These are phyloP conservation scores for Komagataella phaffii DNA, from an alignment of 805 yeast genomes.

Conservation along the genomic window DNA sequence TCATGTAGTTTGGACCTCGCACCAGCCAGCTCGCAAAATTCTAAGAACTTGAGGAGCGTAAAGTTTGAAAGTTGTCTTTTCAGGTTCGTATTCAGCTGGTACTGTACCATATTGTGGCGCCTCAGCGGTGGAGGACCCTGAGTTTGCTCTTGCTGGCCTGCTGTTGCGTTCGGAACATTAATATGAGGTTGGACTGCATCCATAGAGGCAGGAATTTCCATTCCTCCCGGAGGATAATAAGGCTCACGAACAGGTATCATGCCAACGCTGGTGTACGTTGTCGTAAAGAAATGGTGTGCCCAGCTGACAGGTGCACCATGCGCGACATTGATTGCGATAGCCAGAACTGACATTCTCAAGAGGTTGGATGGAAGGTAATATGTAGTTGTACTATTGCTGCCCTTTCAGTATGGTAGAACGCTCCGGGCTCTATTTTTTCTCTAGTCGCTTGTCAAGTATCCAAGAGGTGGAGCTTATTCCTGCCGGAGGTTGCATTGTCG, in stretches of 20 bases:
- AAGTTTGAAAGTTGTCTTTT: conserved; percentile 8
- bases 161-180: neutral
- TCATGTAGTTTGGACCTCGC: conserved; percentile 23
- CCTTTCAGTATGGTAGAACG: no score
- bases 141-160: neutral
- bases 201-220: neutral
- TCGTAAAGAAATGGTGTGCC: no score
- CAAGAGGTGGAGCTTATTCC: no score
- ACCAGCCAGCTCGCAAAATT: conserved; percentile 6
- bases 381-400: neutral
- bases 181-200: neutral
- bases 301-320: neutral
- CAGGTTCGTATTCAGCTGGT: conserved; percentile 3
- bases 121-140: neutral
- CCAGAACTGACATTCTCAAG: neutral
- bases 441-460: no score
- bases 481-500: no score
- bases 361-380: neutral
- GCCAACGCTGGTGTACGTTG: neutral
- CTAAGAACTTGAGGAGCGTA: conserved; percentile 8
- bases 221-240: neutral
- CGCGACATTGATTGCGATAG: no score
- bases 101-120: neutral
- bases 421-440: neutral
- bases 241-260: neutral